These are phyloP conservation scores for Colletotrichum zoysiae DNA, from an alignment of 2,329 filamentous ascomycete species.

Conservation along the genomic window DNA sequence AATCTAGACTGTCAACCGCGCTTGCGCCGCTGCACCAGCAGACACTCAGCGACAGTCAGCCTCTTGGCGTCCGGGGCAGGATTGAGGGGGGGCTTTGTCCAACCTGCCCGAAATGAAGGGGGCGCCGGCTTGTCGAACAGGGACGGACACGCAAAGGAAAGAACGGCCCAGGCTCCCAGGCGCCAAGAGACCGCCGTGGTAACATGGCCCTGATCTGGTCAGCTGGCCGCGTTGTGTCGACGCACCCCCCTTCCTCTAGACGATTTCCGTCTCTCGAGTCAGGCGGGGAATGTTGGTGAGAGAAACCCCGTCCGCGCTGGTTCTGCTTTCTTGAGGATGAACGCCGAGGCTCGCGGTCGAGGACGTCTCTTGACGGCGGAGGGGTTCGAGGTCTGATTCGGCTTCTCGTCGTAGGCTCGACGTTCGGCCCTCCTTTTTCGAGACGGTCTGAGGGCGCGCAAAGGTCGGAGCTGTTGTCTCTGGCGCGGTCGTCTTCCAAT, in stretches of 20 bases:
- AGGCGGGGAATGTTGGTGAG: slow-evolving; percentile 32
- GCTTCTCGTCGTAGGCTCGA: slow-evolving; percentile 27
- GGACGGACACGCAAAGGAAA: slow-evolving; percentile 4
- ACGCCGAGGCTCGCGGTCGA: slow-evolving; percentile 32
- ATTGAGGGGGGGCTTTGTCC: slow-evolving; percentile 34
- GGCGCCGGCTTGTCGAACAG: slow-evolving; percentile 1
- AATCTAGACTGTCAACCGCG: slow-evolving; percentile 29
- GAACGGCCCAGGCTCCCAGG: slow-evolving; percentile 19
- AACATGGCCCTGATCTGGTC: slow-evolving; percentile 21
- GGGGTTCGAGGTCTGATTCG: slow-evolving; percentile 32
- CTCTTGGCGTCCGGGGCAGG: slow-evolving; percentile 35
- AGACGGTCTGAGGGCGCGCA: background rate
- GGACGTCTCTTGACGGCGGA: slow-evolving; percentile 31
- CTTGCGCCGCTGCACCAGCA: slow-evolving; percentile 26
- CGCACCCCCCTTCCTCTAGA: slow-evolving; percentile 32
- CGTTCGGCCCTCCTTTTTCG: slow-evolving; percentile 20
- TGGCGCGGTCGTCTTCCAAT: slow-evolving; percentile 36
- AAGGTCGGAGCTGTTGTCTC: slow-evolving; percentile 2
- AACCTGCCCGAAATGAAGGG: slow-evolving; percentile 23
- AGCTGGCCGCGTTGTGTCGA: background rate
- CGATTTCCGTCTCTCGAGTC: slow-evolving; percentile 29
- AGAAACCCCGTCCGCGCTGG: slow-evolving; percentile 26
- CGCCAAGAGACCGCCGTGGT: slow-evolving; percentile 31
- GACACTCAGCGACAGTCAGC: slow-evolving; percentile 30
- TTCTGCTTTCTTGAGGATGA: slow-evolving; percentile 28